A percentile compares a stretch with the other conserved stretches of the same genome.
Conservation (phyloP, 108 stramenopile species). For the Mediolabrus comicus region DNA sequence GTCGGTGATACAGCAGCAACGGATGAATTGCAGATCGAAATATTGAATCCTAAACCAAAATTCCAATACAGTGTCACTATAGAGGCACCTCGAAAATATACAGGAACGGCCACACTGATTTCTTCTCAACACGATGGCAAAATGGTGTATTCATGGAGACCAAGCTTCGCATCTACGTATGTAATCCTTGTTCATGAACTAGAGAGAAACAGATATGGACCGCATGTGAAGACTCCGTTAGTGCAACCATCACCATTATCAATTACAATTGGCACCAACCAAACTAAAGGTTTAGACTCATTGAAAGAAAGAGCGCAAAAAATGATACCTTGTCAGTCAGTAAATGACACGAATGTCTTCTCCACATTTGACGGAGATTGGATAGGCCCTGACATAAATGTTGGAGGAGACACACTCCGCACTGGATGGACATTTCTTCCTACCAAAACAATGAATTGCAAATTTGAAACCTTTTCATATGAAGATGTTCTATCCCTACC, state of each 20-base stretch:
- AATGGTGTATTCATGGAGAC: conserved; percentile 29
- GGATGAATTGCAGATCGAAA: conserved; percentile 5
- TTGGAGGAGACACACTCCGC: conserved; percentile 12
- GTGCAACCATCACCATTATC: conserved; percentile 5
- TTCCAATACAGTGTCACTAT: conserved; percentile 25
- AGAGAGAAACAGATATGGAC: background rate
- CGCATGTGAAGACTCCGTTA: background rate
- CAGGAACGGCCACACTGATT: conserved; percentile 27
- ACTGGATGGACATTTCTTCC: conserved; percentile 41
- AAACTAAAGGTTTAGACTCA: background rate
- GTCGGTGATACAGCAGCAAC: background rate
- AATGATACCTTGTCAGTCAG: conserved; percentile 1
- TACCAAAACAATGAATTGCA: conserved; percentile 30
- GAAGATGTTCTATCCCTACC: conserved; percentile 10
- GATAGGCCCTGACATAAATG: conserved; percentile 22
- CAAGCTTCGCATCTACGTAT: conserved; percentile 16
- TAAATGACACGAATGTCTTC: conserved; percentile 1
- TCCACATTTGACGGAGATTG: conserved; percentile 34
- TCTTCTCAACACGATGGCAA: background rate
- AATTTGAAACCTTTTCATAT: conserved; percentile 17
- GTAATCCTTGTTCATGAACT: conserved; percentile 28
- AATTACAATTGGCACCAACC: background rate
- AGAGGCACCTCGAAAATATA: conserved; percentile 10
- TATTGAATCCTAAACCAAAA: conserved; percentile 4
- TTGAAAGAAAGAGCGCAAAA: conserved; percentile 19